These are phyloP conservation scores for Saturnispora serradocipensis DNA, from an alignment of 805 yeast species.

Conservation along the genomic window DNA sequence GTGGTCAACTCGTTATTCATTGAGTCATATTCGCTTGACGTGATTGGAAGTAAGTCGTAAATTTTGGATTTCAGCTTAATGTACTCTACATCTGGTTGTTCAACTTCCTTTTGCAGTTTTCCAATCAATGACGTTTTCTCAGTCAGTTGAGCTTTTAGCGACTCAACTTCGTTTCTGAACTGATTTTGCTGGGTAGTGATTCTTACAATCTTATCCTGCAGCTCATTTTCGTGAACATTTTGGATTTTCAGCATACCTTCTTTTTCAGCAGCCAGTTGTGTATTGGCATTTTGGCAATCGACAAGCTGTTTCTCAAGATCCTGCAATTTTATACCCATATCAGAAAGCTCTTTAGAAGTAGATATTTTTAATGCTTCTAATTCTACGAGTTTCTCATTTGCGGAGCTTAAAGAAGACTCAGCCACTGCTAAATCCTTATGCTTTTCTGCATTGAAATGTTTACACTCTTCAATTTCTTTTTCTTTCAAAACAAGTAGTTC, in stretches of 20 bases:
- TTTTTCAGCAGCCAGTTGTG: not conserved
- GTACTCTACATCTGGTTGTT: conserved; percentile 15
- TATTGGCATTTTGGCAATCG: not conserved
- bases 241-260: not conserved
- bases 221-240: not conserved
- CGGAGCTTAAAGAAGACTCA: not conserved
- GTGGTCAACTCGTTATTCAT: not conserved
- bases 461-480: not conserved
- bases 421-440: not conserved
- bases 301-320: not conserved
- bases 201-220: not conserved
- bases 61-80: conserved; percentile 22
- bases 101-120: not conserved
- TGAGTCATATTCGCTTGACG: conserved; percentile 18
- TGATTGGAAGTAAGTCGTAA: conserved; percentile 23
- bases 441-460: not conserved
- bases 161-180: not conserved
- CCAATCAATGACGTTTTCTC: conserved; percentile 6
- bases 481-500: not conserved
- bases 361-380: not conserved
- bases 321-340: not conserved
- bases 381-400: not conserved
- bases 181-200: not conserved
- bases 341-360: not conserved
- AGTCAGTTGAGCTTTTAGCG: conserved; percentile 5